These are phyloP conservation scores for Monosporascus sp. DNA, from an alignment of 2,329 filamentous ascomycete genomes.

Conservation along the genomic window DNA sequence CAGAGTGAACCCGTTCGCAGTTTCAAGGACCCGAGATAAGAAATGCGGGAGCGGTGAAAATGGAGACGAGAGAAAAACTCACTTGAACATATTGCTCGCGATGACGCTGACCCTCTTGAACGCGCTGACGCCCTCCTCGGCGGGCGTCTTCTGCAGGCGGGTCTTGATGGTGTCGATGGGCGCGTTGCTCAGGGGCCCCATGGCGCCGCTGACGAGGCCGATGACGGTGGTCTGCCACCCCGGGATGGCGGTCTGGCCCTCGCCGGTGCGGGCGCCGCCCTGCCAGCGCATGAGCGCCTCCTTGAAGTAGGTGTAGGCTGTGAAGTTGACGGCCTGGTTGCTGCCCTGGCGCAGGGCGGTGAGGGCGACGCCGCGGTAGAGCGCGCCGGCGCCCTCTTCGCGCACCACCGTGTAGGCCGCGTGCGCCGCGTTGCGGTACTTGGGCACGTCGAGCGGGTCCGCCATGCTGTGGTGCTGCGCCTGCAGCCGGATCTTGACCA, in stretches of 20 bases:
- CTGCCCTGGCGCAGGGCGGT: slow-evolving; percentile 91
- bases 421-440: slow-evolving; percentile 91
- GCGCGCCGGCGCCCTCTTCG: slow-evolving; percentile 81
- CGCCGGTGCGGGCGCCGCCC: slow-evolving; percentile 27
- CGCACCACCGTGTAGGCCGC: slow-evolving; percentile 80
- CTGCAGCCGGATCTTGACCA: slow-evolving; percentile 97
- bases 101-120: slow-evolving; percentile 74
- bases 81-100: slow-evolving; percentile 78
- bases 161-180: slow-evolving; percentile 99
- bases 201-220: slow-evolving; percentile 84
- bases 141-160: slow-evolving; percentile 82
- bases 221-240: slow-evolving; percentile 88
- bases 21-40: no score
- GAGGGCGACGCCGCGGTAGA: slow-evolving; percentile 90
- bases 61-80: slow-evolving; percentile 21
- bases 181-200: slow-evolving; percentile 93
- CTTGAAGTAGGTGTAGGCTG: slow-evolving; percentile 93
- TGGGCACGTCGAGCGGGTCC: slow-evolving; percentile 90
- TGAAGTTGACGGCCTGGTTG: slow-evolving; percentile 99
- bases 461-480: slow-evolving; percentile 98
- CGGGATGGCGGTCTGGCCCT: slow-evolving; percentile 54
- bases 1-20: no score
- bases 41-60: background rate
- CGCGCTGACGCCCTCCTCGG: slow-evolving; percentile 74
- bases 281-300: slow-evolving; percentile 61